A percentile compares a stretch with the other conserved stretches of the same genome.
phyloP scores from a whole-genome alignment of 805 yeast species.

The Crinitomyces ghanaensis region DNA sequence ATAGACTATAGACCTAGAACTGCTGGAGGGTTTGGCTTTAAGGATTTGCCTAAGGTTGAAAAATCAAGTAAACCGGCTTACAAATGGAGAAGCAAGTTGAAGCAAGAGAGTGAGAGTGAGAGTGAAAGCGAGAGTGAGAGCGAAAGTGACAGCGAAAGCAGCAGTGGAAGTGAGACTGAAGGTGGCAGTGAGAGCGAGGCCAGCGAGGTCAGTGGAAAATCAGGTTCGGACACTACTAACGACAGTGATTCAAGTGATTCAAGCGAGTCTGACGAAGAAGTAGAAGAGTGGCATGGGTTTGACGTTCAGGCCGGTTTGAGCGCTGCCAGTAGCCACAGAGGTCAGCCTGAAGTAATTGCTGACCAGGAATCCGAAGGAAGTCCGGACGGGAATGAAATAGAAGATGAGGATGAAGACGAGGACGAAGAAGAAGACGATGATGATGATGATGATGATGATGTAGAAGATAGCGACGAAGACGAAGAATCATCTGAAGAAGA shows the following conservation, averaged over 20 bases:
- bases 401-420: slow-evolving; percentile 10
- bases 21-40: slow-evolving; percentile 46
- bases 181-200: slow-evolving; percentile 18
- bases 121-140: slow-evolving; percentile 22
- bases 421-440: slow-evolving; percentile 23
- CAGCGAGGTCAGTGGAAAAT: slow-evolving; percentile 9
- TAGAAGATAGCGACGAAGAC: slow-evolving; percentile 26
- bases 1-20: slow-evolving; percentile 61
- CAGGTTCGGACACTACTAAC: slow-evolving; percentile 6
- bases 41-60: slow-evolving; percentile 19
- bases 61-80: slow-evolving; percentile 42
- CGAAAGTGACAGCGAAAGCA: slow-evolving; percentile 15
- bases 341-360: slow-evolving; percentile 11
- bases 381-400: slow-evolving; percentile 19
- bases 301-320: slow-evolving; percentile 1
- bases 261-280: slow-evolving; percentile 13
- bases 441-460: slow-evolving; percentile 10
- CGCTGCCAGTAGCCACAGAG: slow-evolving; percentile 13
- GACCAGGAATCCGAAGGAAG: slow-evolving; percentile 5
- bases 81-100: slow-evolving; percentile 61
- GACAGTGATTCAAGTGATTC: slow-evolving; percentile 7
- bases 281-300: slow-evolving; percentile 10
- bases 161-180: slow-evolving; percentile 20
- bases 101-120: slow-evolving; percentile 27
- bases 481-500: slow-evolving; percentile 29